A percentile compares a stretch with the other conserved stretches of the same genome.
Evolutionary conservation across 1,284 basidiomycete genomes (phyloP).

Genomic region (Rhodotorula sp.): DNA sequence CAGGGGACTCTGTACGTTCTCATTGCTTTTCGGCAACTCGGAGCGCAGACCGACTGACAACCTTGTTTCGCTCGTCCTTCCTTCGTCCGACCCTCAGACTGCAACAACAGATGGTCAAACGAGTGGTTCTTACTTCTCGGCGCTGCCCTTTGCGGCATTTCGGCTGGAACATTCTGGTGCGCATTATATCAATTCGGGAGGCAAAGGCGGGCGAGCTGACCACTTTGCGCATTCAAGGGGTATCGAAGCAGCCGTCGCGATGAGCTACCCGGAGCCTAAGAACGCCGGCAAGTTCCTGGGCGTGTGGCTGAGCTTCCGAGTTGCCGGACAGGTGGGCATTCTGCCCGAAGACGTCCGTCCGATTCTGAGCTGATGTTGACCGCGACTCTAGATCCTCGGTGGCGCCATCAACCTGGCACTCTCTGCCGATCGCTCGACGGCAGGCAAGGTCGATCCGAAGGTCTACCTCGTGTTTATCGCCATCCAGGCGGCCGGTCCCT

Average conservation of each 20-base stretch:
- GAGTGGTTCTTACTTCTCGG: constrained; percentile 50
- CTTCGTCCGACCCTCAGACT: constrained; percentile 28
- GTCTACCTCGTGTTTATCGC: constrained; percentile 52
- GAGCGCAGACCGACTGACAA: not conserved
- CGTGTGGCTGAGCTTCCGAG: constrained; percentile 45
- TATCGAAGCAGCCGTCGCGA: constrained; percentile 44
- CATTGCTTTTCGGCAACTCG: not conserved
- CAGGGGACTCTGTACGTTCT: not conserved
- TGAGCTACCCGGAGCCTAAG: constrained; percentile 47
- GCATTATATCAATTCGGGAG: no score
- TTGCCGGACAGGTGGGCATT: constrained; percentile 43
- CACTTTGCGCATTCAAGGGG: constrained; percentile 47
- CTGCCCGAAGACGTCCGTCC: constrained; percentile 41
- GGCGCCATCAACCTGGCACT: constrained; percentile 44
- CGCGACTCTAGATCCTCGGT: constrained; percentile 5
- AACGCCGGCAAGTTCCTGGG: constrained; percentile 48
- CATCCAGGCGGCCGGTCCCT: constrained; percentile 39
- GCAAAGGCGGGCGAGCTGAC: not conserved
- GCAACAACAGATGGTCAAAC: constrained; percentile 42
- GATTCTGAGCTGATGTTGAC: constrained; percentile 23
- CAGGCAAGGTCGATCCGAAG: constrained; percentile 46
- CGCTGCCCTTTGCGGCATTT: constrained; percentile 48
- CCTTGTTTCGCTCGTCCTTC: not conserved
- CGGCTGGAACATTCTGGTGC: constrained; percentile 28
- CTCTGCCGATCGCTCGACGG: constrained; percentile 44